These are phyloP conservation scores for Beauveria rudraprayagi DNA, from an alignment of 2,329 filamentous ascomycete genomes.

Conservation along the genomic window DNA sequence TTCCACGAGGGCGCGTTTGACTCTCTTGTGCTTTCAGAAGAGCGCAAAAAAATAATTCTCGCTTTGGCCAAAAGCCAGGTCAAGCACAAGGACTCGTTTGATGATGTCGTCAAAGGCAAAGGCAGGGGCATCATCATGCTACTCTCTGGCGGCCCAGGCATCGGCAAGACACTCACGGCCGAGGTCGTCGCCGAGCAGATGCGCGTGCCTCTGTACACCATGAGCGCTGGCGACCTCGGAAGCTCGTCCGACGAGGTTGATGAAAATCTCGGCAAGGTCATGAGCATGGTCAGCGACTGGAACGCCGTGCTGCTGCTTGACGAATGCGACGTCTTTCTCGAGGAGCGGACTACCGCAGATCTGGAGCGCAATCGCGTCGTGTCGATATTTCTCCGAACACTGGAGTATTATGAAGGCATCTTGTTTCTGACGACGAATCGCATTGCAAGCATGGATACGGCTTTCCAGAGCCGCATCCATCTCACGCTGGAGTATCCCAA, in stretches of 20 bases:
- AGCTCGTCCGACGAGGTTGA: slow-evolving; percentile 69
- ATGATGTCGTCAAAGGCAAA: slow-evolving; percentile 76
- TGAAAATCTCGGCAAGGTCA: slow-evolving; percentile 68
- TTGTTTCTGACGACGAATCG: slow-evolving; percentile 85
- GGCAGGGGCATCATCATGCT: slow-evolving; percentile 79
- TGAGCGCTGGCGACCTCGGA: slow-evolving; percentile 73
- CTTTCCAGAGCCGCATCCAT: slow-evolving; percentile 82
- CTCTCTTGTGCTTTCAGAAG: slow-evolving; percentile 62
- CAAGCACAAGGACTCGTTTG: slow-evolving; percentile 72
- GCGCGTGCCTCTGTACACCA: slow-evolving; percentile 74
- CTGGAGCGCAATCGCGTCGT: slow-evolving; percentile 80
- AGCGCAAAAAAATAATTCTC: slow-evolving; percentile 57
- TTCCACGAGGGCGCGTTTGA: slow-evolving; percentile 81
- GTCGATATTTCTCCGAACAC: slow-evolving; percentile 73
- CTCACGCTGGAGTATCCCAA: slow-evolving; percentile 75
- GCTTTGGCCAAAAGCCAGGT: slow-evolving; percentile 75
- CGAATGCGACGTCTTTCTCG: slow-evolving; percentile 77
- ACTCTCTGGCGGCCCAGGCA: slow-evolving; percentile 77
- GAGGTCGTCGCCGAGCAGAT: slow-evolving; percentile 80
- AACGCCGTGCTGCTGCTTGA: slow-evolving; percentile 78
- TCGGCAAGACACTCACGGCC: slow-evolving; percentile 81
- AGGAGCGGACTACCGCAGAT: slow-evolving; percentile 74
- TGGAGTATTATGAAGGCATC: slow-evolving; percentile 90
- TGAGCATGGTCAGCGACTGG: slow-evolving; percentile 81
- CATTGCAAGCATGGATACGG: slow-evolving; percentile 81